Base-by-base conservation (phyloP, 441 rosid species). In the Gossypium laxum region DNA sequence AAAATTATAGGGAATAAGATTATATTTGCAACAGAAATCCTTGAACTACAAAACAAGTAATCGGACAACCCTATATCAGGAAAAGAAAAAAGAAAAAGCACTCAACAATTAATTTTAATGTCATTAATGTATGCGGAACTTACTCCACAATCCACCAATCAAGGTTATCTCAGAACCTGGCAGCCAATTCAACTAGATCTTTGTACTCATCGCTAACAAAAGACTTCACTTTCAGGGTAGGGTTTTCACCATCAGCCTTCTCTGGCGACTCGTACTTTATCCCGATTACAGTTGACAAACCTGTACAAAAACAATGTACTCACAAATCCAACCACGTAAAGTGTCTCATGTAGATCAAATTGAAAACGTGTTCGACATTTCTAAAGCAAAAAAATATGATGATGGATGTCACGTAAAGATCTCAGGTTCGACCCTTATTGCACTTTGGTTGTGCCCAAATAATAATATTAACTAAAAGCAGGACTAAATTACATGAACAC, bases 221-320 rank as follows among this genome's bases (percentile, higher is more conserved):
- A 15, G 97, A 92, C 83, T 89, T 88, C 84, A 94, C 98, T 80
- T 85, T 91, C 62, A 84, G 17, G 1, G 52, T 2, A 3, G 79
- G 76, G 38, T 70, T 69, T 28, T 75, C 73, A 3, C 76, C 69
- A 19, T 70, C 63, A 32, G 14, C 75, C 59, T 82, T 83, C 15
- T 69, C 87, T 1, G 97, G 95, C 41, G 97, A 86, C 66, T 65
- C 89, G 10, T 81, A 89, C 81, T 91, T 91, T 73, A 90, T 81
- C 48, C 96, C 96, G 10, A 89, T 88, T 26, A 89, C 85, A 3
- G 96, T 86, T 8, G 92, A 74, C 84, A 89, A 78, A 79, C 88
- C 96, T 89, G 77, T 71, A 78, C 47, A 14, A 64, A 41, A 3
- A 77, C 41, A 6, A 11, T 11, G 51, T 45, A 2, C 4, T 43